Conservation (phyloP, 2,329 filamentous ascomycete species). For the Monosporascus ibericus region DNA sequence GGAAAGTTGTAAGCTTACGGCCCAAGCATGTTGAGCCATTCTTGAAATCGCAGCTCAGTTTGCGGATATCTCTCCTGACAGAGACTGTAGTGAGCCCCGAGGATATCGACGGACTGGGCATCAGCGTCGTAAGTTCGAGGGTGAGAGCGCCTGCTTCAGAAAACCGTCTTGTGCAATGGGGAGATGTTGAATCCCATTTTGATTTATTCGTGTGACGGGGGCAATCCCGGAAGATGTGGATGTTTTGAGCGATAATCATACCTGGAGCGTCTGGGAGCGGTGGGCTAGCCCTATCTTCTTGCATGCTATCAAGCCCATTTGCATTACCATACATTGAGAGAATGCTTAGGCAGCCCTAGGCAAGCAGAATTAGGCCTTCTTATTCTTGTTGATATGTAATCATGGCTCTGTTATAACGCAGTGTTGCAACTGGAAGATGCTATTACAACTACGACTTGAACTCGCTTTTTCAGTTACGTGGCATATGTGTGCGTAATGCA, state of each 20-base stretch:
- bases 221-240: neutral
- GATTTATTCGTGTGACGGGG: conserved; percentile 18
- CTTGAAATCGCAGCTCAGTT: conserved; percentile 31
- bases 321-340: neutral
- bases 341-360: neutral
- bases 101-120: conserved; percentile 27
- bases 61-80: conserved; percentile 24
- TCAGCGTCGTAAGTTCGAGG: conserved; percentile 31
- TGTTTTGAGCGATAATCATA: neutral
- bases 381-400: neutral
- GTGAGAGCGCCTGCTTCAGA: conserved; percentile 28
- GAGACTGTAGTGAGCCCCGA: conserved; percentile 20
- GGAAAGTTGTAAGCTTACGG: conserved; percentile 31
- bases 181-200: conserved; percentile 19
- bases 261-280: neutral
- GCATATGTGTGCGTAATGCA: no score
- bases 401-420: neutral
- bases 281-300: neutral
- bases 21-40: conserved; percentile 33
- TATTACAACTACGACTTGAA: no score
- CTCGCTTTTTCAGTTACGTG: no score
- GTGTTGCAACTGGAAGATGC: neutral
- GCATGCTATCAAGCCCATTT: neutral
- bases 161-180: conserved; percentile 33
- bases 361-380: neutral